Evolutionary conservation across 1,284 basidiomycete genomes (phyloP), one percentile per base, ranked within the genome.

Genomic region (Amylostereum areolatum): DNA sequence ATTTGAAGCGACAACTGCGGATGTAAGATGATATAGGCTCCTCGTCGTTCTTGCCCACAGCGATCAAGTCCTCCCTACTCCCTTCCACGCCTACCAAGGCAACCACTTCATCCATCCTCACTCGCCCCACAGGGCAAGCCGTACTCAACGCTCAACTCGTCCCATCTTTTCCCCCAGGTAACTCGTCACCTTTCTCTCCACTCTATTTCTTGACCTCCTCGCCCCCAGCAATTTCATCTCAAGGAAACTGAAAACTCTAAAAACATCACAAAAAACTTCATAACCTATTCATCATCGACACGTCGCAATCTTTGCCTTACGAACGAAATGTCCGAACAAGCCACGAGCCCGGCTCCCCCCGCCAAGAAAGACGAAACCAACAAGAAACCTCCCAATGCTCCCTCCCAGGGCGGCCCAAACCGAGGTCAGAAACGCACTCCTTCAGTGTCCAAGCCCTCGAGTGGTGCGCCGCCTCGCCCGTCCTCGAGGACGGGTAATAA

Each of bases 311-410:
- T 65, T 71, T 58, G 59, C 75, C 66, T 81, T 75, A 89, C 81
- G 83, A 86, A 80, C 81, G 80, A 82, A 70, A 89, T 90, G 86
- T 85, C 83, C 66, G 86, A 89, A 77, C 83, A 89, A 75, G 70
- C 73, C 61, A 74, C 74, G 66, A 72, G 75, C 65, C 71, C 57
- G 78, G 75, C 63, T 70, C 64, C 52, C 55, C 56, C 35, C 55
- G 61, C 18, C 45, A 84, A 75, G 76, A 81, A 75, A 68, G 83
- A 86, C 60, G 83, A 43, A 28, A 43, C 25, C 12, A 43, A 85
- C 65, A 86, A 78, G 75, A 85, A 80, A 69, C 66, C 74, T 24
- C 54, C 63, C 27, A 60, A 58, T 51, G 60, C 59, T 42, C 44
- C 60, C 39, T 50, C 50, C 35, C 59, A 57, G 46, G 56, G 52